Evolutionary conservation across 1,284 basidiomycete species (phyloP).

Genomic region (Cryptococcus sp.): DNA sequence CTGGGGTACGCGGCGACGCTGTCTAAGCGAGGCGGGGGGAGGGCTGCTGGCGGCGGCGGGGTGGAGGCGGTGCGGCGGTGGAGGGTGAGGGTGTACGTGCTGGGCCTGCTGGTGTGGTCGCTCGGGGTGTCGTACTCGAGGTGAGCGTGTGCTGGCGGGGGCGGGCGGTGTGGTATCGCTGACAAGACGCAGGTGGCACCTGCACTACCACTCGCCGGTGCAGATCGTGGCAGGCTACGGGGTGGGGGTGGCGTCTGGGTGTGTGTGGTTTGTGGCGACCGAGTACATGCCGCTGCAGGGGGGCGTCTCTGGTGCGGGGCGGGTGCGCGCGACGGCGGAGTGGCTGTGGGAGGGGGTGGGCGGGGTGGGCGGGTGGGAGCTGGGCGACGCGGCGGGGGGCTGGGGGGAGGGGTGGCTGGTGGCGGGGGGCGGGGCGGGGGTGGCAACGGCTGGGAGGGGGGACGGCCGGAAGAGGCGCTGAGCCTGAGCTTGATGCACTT

Average conservation of each 20-base stretch:
- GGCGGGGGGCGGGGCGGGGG: not conserved
- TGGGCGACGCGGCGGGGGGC: slow-evolving; percentile 36
- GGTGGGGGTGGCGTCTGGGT: slow-evolving; percentile 30
- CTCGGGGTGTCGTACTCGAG: slow-evolving; percentile 44
- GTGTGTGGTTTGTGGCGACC: slow-evolving; percentile 30
- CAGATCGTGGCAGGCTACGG: slow-evolving; percentile 43
- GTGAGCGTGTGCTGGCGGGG: slow-evolving; percentile 15
- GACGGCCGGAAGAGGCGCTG: no score
- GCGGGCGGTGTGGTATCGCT: not conserved
- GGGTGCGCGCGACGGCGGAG: slow-evolving; percentile 23
- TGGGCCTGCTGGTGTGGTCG: slow-evolving; percentile 43
- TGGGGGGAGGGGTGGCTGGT: slow-evolving; percentile 42
- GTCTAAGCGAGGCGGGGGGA: slow-evolving; percentile 1
- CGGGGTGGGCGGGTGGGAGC: slow-evolving; percentile 39
- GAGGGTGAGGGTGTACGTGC: slow-evolving; percentile 29
- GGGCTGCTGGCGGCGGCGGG: not conserved
- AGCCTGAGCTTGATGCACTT: no score
- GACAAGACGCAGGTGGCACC: slow-evolving; percentile 29
- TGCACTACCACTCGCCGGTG: slow-evolving; percentile 42
- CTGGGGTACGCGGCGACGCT: slow-evolving; percentile 31
- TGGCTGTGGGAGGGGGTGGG: slow-evolving; percentile 37
- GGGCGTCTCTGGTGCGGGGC: slow-evolving; percentile 20
- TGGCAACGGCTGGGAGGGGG: no score
- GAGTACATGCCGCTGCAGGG: slow-evolving; percentile 34
- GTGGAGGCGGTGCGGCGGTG: slow-evolving; percentile 14